A percentile compares a stretch with the other conserved stretches of the same genome.
phyloP scores from a whole-genome alignment of 2,329 filamentous ascomycete genomes.

The Fusarium subtropicale region DNA sequence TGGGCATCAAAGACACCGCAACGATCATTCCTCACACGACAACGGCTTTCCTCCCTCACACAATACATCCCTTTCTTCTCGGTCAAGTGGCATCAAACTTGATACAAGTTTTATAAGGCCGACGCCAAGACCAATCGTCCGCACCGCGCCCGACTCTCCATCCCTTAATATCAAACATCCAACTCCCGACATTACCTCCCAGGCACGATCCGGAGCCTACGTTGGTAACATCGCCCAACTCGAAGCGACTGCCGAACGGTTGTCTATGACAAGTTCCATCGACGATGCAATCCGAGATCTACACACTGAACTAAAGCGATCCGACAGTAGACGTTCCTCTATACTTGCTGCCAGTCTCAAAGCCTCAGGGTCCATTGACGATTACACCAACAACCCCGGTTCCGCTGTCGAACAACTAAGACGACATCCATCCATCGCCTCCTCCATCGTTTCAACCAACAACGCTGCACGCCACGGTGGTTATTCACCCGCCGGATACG shows the following conservation, averaged over 20 bases:
- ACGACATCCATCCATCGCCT: conserved; percentile 61
- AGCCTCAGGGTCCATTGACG: conserved; percentile 51
- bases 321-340: conserved; percentile 74
- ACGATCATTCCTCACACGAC: conserved; percentile 38
- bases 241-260: conserved; percentile 79
- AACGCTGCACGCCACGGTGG: conserved; percentile 74
- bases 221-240: conserved; percentile 77
- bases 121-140: conserved; percentile 60
- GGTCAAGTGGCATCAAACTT: conserved; percentile 56
- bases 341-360: conserved; percentile 62
- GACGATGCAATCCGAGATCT: conserved; percentile 81
- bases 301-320: conserved; percentile 76
- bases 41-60: conserved; percentile 30
- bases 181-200: conserved; percentile 67
- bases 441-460: conserved; percentile 78
- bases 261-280: conserved; percentile 80
- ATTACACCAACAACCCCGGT: conserved; percentile 44
- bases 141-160: conserved; percentile 59
- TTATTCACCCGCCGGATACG: conserved; percentile 75
- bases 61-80: conserved; percentile 45
- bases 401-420: conserved; percentile 49
- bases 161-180: conserved; percentile 66
- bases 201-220: conserved; percentile 69
- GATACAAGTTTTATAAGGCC: conserved; percentile 57
- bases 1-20: conserved; percentile 40